Base-by-base conservation (phyloP, 2,329 filamentous ascomycete genomes). In the Fusarium neocosmosporiellum region DNA sequence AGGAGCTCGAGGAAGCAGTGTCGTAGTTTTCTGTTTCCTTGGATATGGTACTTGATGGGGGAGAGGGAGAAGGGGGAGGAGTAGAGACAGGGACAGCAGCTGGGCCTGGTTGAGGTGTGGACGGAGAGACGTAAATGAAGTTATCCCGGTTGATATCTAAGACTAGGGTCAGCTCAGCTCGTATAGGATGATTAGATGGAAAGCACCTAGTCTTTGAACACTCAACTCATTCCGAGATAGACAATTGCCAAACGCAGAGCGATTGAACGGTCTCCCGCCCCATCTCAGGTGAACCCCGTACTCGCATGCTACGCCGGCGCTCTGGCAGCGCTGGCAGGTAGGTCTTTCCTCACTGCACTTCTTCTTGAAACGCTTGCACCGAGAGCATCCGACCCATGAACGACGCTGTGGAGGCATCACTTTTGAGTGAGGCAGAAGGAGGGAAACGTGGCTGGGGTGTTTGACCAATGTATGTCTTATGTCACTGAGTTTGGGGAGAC, bases 331-430 rank as follows among this genome's bases (percentile, higher is more conserved):
- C 58, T 73, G 67, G 39, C 71, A 73, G 20, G 53, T 33, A 5
- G 71, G 71, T 10, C 67, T 55, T 9, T 73, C 70, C 24, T 73
- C 71, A 27, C 57, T 73, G 63, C 71, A 73, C 57, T 73, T 73
- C 70, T 73, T 73, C 50, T 73, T 73, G 65, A 73, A 73, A 27
- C 71, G 70, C 67, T 73, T 73, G 43, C 71, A 73, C 36, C 71
- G 64, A n/a, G 67, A 34, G 36, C 71, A 73, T 60, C 71, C 71
- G 20, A 73, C 71, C 71, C 71, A 73, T 63, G 71, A 73, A 57
- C 71, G 70, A 68, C 71, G 71, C 63, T 73, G 67, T 27, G 71
- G 71, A 22, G 71, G 67, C 71, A 73, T 73, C 57, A 65, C 67
- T 68, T 50, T n/a, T 31, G 43, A 29, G 43, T 16, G 46, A 50